Percentiles rank a stretch among this genome's conserved stretches.
phyloP scores from a whole-genome alignment of 495 filamentous ascomycete species.

The Podospora appendiculata region DNA sequence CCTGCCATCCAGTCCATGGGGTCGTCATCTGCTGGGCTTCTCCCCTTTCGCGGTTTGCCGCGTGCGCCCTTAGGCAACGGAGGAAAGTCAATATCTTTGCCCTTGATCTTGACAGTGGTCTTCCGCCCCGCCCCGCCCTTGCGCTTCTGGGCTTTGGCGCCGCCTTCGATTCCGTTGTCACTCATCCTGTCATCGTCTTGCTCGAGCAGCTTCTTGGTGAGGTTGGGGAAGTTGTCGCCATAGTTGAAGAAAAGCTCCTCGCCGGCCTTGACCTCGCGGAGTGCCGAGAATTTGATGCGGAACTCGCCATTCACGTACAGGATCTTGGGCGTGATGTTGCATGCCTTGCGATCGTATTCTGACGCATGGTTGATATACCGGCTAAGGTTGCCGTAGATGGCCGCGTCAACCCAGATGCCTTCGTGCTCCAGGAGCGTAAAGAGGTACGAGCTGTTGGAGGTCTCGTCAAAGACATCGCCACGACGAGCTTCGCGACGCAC shows the following conservation, averaged over 20 bases:
- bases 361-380: slow-evolving; percentile 65
- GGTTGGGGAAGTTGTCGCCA: slow-evolving; percentile 44
- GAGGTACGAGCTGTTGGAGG: slow-evolving; percentile 53
- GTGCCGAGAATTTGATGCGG: slow-evolving; percentile 60
- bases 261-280: slow-evolving; percentile 49
- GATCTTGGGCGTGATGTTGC: slow-evolving; percentile 49
- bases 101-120: slow-evolving; percentile 11
- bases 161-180: not conserved
- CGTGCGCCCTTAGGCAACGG: not conserved
- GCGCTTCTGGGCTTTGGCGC: slow-evolving; percentile 6
- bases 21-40: slow-evolving; percentile 4
- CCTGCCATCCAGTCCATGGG: slow-evolving; percentile 4
- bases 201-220: slow-evolving; percentile 42
- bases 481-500: slow-evolving; percentile 48
- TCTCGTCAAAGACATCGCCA: slow-evolving; percentile 56
- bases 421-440: slow-evolving; percentile 55
- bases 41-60: not conserved
- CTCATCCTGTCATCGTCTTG: slow-evolving; percentile 29
- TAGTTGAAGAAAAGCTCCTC: slow-evolving; percentile 71
- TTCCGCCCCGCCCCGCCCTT: slow-evolving; percentile 16
- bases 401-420: slow-evolving; percentile 44
- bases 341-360: slow-evolving; percentile 36
- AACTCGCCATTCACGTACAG: slow-evolving; percentile 56
- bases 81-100: slow-evolving; percentile 2
- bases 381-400: slow-evolving; percentile 45